Percentiles rank a stretch among this genome's conserved stretches.
Evolutionary conservation across 192 early-diverging fungal species (phyloP).

Genomic region (Mortierella alpina): DNA sequence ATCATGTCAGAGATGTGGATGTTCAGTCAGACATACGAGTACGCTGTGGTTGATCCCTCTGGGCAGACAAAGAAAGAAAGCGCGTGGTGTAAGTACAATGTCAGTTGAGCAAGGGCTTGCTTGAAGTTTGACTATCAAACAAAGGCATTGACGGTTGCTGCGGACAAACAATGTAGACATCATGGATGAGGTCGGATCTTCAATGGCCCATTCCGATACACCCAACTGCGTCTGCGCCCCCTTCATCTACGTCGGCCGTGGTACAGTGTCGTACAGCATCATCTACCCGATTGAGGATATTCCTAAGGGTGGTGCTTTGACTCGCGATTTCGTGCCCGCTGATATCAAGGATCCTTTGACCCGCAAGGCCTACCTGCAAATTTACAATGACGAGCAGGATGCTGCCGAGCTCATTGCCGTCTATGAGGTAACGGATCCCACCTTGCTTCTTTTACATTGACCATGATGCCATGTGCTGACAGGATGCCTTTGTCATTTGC

Average conservation of each 20-base stretch:
- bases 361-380: constrained; percentile 65
- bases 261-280: constrained; percentile 70
- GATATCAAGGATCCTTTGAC: constrained; percentile 61
- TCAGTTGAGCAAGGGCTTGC: not conserved
- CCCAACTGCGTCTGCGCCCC: constrained; percentile 73
- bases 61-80: constrained; percentile 60
- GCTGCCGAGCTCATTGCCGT: constrained; percentile 48
- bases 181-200: constrained; percentile 74
- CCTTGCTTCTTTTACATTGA: not conserved
- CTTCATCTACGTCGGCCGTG: constrained; percentile 68
- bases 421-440: constrained; percentile 16
- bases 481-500: no score
- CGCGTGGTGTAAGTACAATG: constrained; percentile 58
- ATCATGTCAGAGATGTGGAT: constrained; percentile 60
- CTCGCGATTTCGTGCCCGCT: constrained; percentile 70
- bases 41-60: constrained; percentile 56
- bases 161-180: constrained; percentile 33
- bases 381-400: constrained; percentile 50
- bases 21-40: constrained; percentile 65
- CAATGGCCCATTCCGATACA: constrained; percentile 66
- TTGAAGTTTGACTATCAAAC: not conserved
- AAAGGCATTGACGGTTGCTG: not conserved
- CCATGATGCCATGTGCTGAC: not conserved
- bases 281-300: constrained; percentile 72
- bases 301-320: constrained; percentile 58